Evolutionary conservation across 1,139 yeast genomes (phyloP).

Genomic region (Hansenula sp.): DNA sequence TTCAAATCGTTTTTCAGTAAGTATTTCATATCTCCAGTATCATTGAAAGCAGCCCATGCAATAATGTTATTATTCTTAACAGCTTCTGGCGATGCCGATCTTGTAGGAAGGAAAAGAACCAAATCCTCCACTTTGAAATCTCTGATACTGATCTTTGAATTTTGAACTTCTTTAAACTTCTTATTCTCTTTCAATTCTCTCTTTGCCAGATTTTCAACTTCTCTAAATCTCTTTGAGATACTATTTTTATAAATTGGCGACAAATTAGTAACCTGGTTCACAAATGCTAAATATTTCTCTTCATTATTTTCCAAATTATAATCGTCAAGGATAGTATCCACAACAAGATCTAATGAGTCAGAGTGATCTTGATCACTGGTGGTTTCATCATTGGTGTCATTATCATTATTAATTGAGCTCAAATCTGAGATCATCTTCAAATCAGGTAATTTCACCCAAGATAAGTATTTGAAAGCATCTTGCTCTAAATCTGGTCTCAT

Average conservation of each 20-base stretch:
- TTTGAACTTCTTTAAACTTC: constrained; percentile 43
- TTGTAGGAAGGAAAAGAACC: constrained; percentile 79
- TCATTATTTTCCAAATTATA: constrained; percentile 21
- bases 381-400: background rate
- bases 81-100: constrained; percentile 22
- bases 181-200: constrained; percentile 76
- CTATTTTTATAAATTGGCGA: constrained; percentile 47
- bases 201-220: constrained; percentile 89
- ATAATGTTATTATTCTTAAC: constrained; percentile 30
- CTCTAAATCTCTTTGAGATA: constrained; percentile 74
- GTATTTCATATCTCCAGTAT: constrained; percentile 72
- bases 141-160: constrained; percentile 58
- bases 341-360: constrained; percentile 15
- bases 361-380: constrained; percentile 9
- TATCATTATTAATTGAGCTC: background rate
- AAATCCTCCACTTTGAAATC: constrained; percentile 68
- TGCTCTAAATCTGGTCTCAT: constrained; percentile 18
- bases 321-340: constrained; percentile 15
- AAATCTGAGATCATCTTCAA: constrained; percentile 8
- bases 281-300: constrained; percentile 19
- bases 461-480: constrained; percentile 7
- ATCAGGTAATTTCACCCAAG: constrained; percentile 18
- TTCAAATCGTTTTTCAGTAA: constrained; percentile 41
- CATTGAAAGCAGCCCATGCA: constrained; percentile 81
- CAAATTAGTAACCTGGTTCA: constrained; percentile 15